Conservation (phyloP, 2,329 filamentous ascomycete genomes). For the Fusarium tuaranense region DNA sequence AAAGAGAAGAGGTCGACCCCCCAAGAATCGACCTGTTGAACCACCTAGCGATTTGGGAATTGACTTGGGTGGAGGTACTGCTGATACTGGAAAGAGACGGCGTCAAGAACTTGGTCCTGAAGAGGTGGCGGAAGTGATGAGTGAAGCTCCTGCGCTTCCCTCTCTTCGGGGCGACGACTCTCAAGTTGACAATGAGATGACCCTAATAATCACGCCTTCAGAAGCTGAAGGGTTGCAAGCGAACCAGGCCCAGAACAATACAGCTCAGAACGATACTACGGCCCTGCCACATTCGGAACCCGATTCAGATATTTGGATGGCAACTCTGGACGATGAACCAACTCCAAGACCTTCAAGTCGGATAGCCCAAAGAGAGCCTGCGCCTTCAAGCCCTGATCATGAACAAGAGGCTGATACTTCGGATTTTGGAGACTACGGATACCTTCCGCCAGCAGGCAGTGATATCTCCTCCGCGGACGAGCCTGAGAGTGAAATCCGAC, state of each 20-base stretch:
- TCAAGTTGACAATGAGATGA: conserved; percentile 44
- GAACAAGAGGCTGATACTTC: conserved; percentile 29
- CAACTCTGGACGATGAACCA: conserved; percentile 53
- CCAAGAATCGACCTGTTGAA: conserved; percentile 44
- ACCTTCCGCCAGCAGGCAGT: conserved; percentile 46
- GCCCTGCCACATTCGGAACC: conserved; percentile 45
- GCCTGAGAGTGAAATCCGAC: conserved; percentile 36
- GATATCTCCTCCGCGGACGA: conserved; percentile 51
- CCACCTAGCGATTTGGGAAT: conserved; percentile 42
- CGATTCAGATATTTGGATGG: conserved; percentile 60
- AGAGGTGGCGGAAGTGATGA: conserved; percentile 42
- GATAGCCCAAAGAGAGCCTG: conserved; percentile 16
- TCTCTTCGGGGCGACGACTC: conserved; percentile 42
- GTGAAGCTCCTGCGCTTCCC: conserved; percentile 32
- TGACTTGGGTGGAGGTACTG: conserved; percentile 24
- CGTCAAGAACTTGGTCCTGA: conserved; percentile 43
- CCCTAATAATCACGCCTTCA: conserved; percentile 40
- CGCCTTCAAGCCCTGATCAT: conserved; percentile 23
- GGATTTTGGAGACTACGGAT: conserved; percentile 44
- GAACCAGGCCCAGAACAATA: conserved; percentile 16
- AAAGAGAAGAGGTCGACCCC: conserved; percentile 46
- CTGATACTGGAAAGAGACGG: conserved; percentile 27
- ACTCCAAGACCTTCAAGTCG: conserved; percentile 48
- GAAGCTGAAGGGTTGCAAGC: conserved; percentile 30
- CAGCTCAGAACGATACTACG: conserved; percentile 21